phyloP scores from a whole-genome alignment of 805 yeast species.

The Metschnikowia baotianmanensis region DNA sequence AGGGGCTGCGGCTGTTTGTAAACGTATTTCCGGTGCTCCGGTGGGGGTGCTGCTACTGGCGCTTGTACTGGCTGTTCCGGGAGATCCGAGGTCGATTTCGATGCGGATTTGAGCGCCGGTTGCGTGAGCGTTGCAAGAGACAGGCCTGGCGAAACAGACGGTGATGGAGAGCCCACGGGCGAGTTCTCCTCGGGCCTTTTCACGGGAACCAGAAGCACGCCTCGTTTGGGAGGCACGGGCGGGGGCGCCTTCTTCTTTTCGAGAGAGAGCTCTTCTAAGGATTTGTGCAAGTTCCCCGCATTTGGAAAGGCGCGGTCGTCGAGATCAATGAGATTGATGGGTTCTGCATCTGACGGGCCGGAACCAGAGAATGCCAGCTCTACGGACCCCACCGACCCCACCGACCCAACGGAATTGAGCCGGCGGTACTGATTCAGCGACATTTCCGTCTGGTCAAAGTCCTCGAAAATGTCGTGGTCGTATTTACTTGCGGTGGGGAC shows the following conservation, averaged over 20 bases:
- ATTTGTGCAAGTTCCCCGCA: constrained; percentile 10
- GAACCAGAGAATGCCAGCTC: constrained; percentile 2
- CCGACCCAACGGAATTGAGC: constrained; percentile 18
- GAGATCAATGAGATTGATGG: constrained; percentile 68
- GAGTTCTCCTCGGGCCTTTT: constrained; percentile 1
- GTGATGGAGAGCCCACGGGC: no score
- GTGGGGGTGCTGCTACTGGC: no score
- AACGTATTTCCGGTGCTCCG: constrained; percentile 28
- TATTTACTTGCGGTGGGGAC: constrained; percentile 2
- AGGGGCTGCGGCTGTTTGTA: constrained; percentile 41
- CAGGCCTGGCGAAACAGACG: neutral
- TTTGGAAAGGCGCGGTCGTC: constrained; percentile 46
- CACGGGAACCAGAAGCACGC: constrained; percentile 5
- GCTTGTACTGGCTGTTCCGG: constrained; percentile 12
- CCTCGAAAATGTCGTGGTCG: constrained; percentile 31
- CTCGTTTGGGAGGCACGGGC: constrained; percentile 20
- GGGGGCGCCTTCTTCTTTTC: constrained; percentile 14
- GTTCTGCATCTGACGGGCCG: constrained; percentile 18
- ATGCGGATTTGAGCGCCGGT: constrained; percentile 9
- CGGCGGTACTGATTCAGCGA: constrained; percentile 27
- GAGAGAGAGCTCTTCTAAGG: constrained; percentile 25
- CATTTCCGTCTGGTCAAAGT: constrained; percentile 38
- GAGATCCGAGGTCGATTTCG: constrained; percentile 27
- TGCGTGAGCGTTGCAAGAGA: constrained; percentile 1
- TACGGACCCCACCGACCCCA: constrained; percentile 6